Evolutionary conservation across 2,329 filamentous ascomycete genomes (phyloP).

Genomic region (Calonectria pteridis): DNA sequence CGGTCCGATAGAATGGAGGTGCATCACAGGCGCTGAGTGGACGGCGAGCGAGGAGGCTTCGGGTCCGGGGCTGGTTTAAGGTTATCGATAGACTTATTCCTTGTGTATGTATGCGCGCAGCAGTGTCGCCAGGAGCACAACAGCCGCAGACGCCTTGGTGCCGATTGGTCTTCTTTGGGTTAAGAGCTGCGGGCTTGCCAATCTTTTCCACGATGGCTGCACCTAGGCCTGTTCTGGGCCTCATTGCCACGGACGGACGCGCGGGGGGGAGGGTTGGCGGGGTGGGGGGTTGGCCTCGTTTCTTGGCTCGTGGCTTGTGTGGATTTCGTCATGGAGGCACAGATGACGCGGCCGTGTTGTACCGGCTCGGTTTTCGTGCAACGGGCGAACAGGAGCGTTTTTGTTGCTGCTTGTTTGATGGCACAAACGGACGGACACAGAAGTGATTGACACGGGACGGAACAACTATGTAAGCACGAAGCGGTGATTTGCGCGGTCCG

Average conservation of each 20-base stretch:
- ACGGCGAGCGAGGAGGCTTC: neutral
- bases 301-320: conserved; percentile 9
- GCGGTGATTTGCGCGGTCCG: neutral
- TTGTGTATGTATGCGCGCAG: neutral
- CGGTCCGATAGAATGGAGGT: conserved; percentile 10
- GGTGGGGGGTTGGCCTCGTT: neutral
- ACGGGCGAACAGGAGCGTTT: neutral
- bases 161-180: neutral
- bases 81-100: conserved; percentile 39
- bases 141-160: neutral
- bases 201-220: conserved; percentile 26
- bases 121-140: neutral
- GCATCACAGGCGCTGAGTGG: neutral
- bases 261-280: neutral
- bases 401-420: neutral
- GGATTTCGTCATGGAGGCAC: conserved; percentile 16
- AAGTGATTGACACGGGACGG: neutral
- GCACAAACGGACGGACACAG: too few species aligned
- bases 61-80: conserved; percentile 30
- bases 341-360: conserved; percentile 11
- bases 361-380: neutral
- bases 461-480: neutral
- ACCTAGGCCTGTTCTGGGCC: conserved; percentile 28
- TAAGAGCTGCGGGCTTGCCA: neutral
- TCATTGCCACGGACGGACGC: conserved; percentile 1